These are phyloP conservation scores for Paramecium sexaurelia DNA, from an alignment of 73 alveolate species.

Conservation along the genomic window DNA sequence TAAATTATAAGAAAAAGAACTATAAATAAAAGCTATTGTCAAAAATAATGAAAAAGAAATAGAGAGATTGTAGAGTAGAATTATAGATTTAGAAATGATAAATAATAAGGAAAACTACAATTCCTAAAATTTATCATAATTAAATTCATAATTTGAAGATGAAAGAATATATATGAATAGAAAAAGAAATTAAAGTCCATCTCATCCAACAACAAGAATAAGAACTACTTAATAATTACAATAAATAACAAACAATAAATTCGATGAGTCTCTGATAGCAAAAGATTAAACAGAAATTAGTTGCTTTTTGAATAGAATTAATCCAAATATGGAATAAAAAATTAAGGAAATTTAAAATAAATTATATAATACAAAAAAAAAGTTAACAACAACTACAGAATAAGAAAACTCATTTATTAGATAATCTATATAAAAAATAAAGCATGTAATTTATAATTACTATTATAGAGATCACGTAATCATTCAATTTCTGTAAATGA, in stretches of 20 bases:
- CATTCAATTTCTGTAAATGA: constrained; percentile 49
- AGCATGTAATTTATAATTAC: not conserved
- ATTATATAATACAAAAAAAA: constrained; percentile 35
- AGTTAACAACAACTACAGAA: constrained; percentile 3
- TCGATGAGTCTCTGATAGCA: not conserved
- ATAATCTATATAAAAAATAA: constrained; percentile 43
- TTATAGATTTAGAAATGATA: not conserved
- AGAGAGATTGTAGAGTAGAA: not conserved
- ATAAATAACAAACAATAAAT: not conserved
- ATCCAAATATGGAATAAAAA: not conserved
- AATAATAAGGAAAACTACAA: not conserved
- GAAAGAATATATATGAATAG: not conserved
- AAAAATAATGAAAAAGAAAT: constrained; percentile 49
- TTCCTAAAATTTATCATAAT: not conserved
- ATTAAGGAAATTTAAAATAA: constrained; percentile 2
- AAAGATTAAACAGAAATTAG: not conserved
- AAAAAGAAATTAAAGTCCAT: constrained; percentile 49
- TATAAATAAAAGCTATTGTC: not conserved
- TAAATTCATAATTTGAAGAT: constrained; percentile 40
- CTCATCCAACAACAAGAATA: constrained; percentile 54
- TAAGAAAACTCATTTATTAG: constrained; percentile 20
- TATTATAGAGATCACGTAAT: constrained; percentile 43
- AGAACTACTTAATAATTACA: constrained; percentile 33
- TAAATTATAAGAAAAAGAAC: constrained; percentile 22
- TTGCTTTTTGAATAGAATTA: not conserved